phyloP scores from a whole-genome alignment of 768 basidiomycete species.

The Mycena rosella region DNA sequence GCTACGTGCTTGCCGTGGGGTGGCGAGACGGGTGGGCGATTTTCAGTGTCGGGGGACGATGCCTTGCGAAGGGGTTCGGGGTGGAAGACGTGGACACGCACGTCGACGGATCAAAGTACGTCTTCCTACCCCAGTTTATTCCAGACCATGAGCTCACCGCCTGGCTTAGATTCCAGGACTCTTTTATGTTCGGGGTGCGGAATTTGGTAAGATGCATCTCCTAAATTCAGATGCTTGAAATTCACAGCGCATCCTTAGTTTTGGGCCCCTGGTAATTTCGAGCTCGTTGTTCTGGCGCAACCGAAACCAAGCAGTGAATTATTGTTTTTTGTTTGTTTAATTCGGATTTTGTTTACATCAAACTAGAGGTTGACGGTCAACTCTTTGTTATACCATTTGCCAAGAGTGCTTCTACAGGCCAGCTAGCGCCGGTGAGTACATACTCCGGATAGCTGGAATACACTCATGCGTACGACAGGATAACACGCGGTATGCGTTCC shows the following conservation, averaged over 20 bases:
- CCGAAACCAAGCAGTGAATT: conserved; percentile 63
- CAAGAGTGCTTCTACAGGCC: conserved; percentile 92
- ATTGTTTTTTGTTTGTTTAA: not conserved
- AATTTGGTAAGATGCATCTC: conserved; percentile 65
- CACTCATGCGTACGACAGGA: conserved; percentile 64
- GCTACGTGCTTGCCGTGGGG: conserved; percentile 93
- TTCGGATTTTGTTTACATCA: conserved; percentile 14
- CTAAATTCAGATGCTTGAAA: not conserved
- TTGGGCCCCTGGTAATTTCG: conserved; percentile 94
- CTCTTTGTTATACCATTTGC: conserved; percentile 92
- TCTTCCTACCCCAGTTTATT: conserved; percentile 13
- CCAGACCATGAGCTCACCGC: conserved; percentile 19
- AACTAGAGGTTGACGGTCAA: conserved; percentile 73
- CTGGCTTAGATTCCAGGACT: conserved; percentile 73
- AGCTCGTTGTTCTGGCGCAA: conserved; percentile 81
- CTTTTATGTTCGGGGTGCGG: conserved; percentile 86
- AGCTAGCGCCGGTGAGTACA: conserved; percentile 86
- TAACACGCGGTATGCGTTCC: conserved; percentile 94
- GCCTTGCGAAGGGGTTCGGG: conserved; percentile 83
- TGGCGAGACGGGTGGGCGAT: conserved; percentile 93
- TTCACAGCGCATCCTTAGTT: too few species aligned
- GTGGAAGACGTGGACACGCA: conserved; percentile 61
- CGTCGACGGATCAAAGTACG: conserved; percentile 67
- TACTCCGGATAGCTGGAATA: not conserved
- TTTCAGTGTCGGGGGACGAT: conserved; percentile 90